phyloP scores from a whole-genome alignment of 2,329 filamentous ascomycete species.

The Fusarium chlamydosporum region DNA sequence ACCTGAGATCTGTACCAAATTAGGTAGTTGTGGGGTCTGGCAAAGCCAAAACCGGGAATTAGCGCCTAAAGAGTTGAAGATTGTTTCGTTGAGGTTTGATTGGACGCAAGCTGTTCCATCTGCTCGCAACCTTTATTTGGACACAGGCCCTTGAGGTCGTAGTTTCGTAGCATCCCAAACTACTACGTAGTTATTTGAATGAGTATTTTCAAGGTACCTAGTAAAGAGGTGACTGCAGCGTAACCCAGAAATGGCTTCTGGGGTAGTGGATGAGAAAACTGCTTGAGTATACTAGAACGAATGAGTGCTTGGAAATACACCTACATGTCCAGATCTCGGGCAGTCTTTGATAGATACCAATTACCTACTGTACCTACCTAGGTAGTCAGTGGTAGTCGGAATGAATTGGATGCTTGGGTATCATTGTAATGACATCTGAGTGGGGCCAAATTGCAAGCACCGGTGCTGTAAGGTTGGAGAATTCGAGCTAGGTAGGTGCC shows the following conservation, averaged over 20 bases:
- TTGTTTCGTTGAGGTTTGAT: constrained; percentile 11
- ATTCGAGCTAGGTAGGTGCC: neutral
- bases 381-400: neutral
- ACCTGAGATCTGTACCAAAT: neutral
- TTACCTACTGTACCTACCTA: no score
- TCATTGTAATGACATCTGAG: neutral
- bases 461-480: constrained; percentile 12
- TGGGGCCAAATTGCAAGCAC: constrained; percentile 1
- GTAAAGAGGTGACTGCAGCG: neutral
- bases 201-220: neutral
- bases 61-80: constrained; percentile 10
- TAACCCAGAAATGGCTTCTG: neutral
- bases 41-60: constrained; percentile 2
- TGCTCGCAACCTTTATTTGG: no score
- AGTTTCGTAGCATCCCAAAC: no score
- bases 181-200: neutral
- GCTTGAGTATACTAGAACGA: no score
- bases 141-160: no score
- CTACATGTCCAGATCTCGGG: neutral
- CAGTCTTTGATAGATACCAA: neutral
- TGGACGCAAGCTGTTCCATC: neutral
- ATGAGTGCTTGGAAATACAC: neutral
- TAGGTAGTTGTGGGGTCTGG: constrained; percentile 4
- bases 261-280: neutral
- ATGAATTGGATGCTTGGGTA: neutral